Conservation (phyloP, 2,329 filamentous ascomycete genomes). For the Aureobasidium mangrovei region DNA sequence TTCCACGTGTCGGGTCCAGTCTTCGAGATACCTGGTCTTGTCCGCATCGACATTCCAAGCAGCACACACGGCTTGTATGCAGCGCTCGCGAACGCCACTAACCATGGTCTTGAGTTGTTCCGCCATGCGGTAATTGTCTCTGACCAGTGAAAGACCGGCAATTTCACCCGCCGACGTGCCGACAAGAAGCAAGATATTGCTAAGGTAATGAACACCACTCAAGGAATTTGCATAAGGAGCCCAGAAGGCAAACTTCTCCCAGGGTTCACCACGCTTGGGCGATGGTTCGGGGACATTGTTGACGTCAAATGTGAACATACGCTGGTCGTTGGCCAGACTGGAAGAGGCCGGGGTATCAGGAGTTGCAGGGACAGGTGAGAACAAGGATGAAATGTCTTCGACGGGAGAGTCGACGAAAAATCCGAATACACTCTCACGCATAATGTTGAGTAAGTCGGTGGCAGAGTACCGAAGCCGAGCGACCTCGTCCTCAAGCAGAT, state of each 20-base stretch:
- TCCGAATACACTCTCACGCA: conserved; percentile 67
- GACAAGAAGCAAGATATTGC: conserved; percentile 70
- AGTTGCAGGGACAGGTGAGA: conserved; percentile 67
- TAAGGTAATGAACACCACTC: conserved; percentile 83
- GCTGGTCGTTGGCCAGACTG: conserved; percentile 54
- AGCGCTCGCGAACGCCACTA: conserved; percentile 70
- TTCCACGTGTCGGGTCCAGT: conserved; percentile 80
- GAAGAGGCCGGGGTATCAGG: conserved; percentile 58
- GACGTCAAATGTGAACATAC: conserved; percentile 66
- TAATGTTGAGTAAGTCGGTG: conserved; percentile 71
- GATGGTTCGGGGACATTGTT: conserved; percentile 71
- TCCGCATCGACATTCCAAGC: conserved; percentile 93
- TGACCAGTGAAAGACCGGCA: conserved; percentile 62
- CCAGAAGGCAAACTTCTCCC: conserved; percentile 96
- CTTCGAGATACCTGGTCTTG: conserved; percentile 83
- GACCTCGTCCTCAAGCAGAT: conserved; percentile 62
- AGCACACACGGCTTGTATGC: conserved; percentile 73
- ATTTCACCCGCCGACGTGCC: conserved; percentile 84
- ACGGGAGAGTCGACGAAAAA: conserved; percentile 85
- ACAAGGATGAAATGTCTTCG: conserved; percentile 80
- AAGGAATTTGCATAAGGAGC: conserved; percentile 86
- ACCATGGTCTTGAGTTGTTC: conserved; percentile 72
- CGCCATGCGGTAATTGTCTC: conserved; percentile 45
- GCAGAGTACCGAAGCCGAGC: conserved; percentile 66
- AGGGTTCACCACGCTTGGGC: conserved; percentile 64